Evolutionary conservation across 768 basidiomycete genomes (phyloP).

Genomic region (Phaeolepiota aurea): DNA sequence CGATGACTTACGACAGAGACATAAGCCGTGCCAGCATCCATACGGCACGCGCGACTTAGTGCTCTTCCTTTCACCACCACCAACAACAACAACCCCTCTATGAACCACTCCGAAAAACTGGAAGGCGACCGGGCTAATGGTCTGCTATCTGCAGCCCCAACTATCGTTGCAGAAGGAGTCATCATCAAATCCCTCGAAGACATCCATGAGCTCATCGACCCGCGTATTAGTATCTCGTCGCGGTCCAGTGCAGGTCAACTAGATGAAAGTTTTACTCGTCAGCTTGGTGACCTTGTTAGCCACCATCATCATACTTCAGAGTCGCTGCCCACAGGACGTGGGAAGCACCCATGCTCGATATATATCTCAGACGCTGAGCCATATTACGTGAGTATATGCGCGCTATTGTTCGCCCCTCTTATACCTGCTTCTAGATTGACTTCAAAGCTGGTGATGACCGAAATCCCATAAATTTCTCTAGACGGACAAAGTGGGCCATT

Average conservation of each 20-base stretch:
- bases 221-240: conserved; percentile 22
- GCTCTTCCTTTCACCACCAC: too few relatives aligned
- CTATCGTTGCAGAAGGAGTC: conserved; percentile 14
- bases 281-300: conserved; percentile 21
- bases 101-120: not conserved
- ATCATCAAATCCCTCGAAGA: conserved; percentile 19
- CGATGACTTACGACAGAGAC: not conserved
- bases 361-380: too few relatives aligned
- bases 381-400: too few relatives aligned
- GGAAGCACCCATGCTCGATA: conserved; percentile 1
- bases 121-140: not conserved
- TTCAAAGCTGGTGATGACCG: conserved; percentile 14
- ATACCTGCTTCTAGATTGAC: conserved; percentile 16
- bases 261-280: conserved; percentile 22
- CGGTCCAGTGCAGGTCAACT: conserved; percentile 20
- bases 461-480: conserved; percentile 28
- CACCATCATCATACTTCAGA: conserved; percentile 10
- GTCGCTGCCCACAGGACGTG: not conserved
- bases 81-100: too few relatives aligned
- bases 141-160: conserved; percentile 12
- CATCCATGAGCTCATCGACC: conserved; percentile 27
- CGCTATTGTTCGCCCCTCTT: too few relatives aligned
- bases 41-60: too few relatives aligned
- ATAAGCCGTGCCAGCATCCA: too few relatives aligned
- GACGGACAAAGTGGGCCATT: conserved; percentile 34